A percentile compares a stretch with the other conserved stretches of the same genome.
Evolutionary conservation across 2,329 filamentous ascomycete genomes (phyloP).

Genomic region (Fusarium protoensiforme): DNA sequence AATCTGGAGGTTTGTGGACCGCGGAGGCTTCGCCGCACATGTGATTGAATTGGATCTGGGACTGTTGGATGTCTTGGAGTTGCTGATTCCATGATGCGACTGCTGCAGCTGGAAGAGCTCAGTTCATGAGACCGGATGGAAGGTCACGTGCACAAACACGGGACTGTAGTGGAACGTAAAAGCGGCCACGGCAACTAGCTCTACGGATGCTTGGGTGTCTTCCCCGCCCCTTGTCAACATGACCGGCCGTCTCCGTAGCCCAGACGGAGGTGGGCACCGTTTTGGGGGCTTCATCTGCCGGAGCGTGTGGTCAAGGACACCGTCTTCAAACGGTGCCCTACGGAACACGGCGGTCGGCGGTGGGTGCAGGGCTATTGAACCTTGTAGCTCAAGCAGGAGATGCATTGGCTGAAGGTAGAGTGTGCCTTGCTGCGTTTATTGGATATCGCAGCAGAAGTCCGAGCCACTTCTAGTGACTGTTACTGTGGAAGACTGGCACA

Average conservation of each 20-base stretch:
- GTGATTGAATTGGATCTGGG: background rate
- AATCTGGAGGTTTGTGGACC: background rate
- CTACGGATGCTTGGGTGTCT: constrained; percentile 9
- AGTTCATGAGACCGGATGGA: background rate
- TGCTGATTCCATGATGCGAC: background rate
- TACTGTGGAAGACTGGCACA: background rate
- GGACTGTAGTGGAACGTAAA: background rate
- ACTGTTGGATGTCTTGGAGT: background rate
- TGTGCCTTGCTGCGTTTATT: background rate
- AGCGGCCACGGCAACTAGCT: constrained; percentile 18
- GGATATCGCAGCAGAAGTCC: background rate
- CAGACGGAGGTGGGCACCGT: constrained; percentile 35
- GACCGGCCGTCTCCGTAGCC: constrained; percentile 30
- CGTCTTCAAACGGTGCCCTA: background rate
- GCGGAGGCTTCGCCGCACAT: background rate
- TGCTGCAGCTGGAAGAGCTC: background rate
- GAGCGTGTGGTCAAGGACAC: constrained; percentile 7
- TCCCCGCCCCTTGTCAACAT: constrained; percentile 30
- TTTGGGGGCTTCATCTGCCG: constrained; percentile 24
- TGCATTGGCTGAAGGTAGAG: background rate
- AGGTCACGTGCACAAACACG: background rate
- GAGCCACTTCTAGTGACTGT: background rate
- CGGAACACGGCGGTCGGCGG: background rate
- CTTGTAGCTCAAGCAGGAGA: background rate
- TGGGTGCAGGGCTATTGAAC: background rate